A percentile compares a stretch with the other conserved stretches of the same genome.
phyloP scores from a whole-genome alignment of 768 basidiomycete genomes.

The Saitozyma sp. region DNA sequence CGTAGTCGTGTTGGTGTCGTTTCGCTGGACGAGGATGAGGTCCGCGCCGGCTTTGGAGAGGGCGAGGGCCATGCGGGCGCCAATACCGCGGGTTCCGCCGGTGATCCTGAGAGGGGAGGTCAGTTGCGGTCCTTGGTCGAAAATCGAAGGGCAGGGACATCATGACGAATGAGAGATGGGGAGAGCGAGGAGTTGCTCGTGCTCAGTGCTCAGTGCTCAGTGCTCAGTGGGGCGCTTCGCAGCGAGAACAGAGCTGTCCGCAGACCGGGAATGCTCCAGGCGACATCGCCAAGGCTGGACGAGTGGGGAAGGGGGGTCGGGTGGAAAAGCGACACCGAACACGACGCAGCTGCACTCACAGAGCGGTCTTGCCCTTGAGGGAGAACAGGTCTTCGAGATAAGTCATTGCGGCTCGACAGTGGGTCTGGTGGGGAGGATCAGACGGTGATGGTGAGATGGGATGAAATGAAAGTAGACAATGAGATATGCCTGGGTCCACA shows the following conservation, averaged over 20 bases:
- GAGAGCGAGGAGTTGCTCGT: too few species aligned
- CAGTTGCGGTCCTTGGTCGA: neutral
- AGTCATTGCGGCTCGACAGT: conserved; percentile 15
- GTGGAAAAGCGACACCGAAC: neutral
- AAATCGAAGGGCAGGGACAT: too few species aligned
- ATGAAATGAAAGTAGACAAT: too few species aligned
- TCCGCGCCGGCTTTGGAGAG: conserved; percentile 55
- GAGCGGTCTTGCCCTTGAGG: conserved; percentile 53
- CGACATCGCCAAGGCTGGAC: too few species aligned
- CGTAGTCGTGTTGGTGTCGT: conserved; percentile 53
- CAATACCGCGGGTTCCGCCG: conserved; percentile 54
- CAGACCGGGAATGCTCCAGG: too few species aligned
- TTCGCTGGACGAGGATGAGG: conserved; percentile 55
- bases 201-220: neutral
- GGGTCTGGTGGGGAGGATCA: too few species aligned
- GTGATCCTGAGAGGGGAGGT: conserved; percentile 28
- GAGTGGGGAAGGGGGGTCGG: neutral
- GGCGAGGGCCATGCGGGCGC: conserved; percentile 51
- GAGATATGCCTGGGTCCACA: too few species aligned
- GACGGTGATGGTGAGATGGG: too few species aligned
- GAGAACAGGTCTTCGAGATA: conserved; percentile 51
- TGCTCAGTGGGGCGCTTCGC: neutral
- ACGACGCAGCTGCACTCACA: conserved; percentile 38
- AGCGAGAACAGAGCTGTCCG: neutral
- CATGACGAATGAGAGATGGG: too few species aligned